Evolutionary conservation across 116 monocot species (phyloP).

Genomic region (Trichopus zeylanicus): DNA sequence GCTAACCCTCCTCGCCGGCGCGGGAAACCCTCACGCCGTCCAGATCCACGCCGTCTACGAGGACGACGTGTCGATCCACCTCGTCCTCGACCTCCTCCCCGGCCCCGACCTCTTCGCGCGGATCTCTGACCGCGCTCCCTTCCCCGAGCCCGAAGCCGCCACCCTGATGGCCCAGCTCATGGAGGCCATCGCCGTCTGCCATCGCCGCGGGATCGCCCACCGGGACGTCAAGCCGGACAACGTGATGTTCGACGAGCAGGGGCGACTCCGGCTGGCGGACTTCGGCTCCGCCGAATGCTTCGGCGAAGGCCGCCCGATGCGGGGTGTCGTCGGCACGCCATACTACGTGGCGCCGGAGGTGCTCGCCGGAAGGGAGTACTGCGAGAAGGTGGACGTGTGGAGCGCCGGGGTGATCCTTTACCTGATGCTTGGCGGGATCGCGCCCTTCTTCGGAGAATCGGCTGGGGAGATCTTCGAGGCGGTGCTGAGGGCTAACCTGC

Average conservation of each 20-base stretch:
- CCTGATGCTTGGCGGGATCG: slow-evolving; percentile 58
- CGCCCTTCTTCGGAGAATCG: slow-evolving; percentile 67
- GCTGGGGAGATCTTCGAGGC: slow-evolving; percentile 66
- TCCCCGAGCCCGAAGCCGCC: slow-evolving; percentile 47
- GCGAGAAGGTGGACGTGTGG: slow-evolving; percentile 83
- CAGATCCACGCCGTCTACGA: slow-evolving; percentile 60
- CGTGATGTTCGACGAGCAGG: slow-evolving; percentile 42
- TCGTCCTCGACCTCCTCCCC: slow-evolving; percentile 72
- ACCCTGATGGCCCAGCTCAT: slow-evolving; percentile 36
- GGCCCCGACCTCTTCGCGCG: slow-evolving; percentile 53
- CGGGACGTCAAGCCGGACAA: slow-evolving; percentile 93
- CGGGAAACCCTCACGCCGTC: slow-evolving; percentile 56
- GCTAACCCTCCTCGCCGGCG: slow-evolving; percentile 36
- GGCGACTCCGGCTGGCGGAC: slow-evolving; percentile 48
- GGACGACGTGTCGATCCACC: slow-evolving; percentile 51
- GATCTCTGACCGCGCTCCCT: slow-evolving; percentile 31
- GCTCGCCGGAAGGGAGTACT: slow-evolving; percentile 55
- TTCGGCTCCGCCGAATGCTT: slow-evolving; percentile 78
- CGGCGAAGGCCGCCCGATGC: slow-evolving; percentile 43
- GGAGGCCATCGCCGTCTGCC: slow-evolving; percentile 58
- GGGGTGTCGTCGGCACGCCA: slow-evolving; percentile 74
- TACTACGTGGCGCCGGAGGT: slow-evolving; percentile 96
- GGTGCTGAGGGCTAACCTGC: slow-evolving; percentile 53
- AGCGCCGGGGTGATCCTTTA: slow-evolving; percentile 84
- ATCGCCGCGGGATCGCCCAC: slow-evolving; percentile 70